phyloP scores from a whole-genome alignment of 2,329 filamentous ascomycete genomes.

The Sporothrix dimorphospora region DNA sequence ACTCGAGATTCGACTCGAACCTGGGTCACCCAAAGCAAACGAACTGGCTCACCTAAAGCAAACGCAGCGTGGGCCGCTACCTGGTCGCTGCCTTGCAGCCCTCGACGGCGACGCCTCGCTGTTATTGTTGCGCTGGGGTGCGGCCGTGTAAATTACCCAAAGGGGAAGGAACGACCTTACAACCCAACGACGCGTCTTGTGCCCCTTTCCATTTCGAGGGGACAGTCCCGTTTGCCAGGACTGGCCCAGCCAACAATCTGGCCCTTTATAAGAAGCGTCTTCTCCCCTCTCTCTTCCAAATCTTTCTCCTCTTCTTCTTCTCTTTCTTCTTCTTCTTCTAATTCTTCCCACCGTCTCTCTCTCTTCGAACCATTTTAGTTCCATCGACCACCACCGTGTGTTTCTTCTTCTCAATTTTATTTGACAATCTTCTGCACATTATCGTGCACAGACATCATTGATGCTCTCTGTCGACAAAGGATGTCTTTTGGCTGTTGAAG shows the following conservation, averaged over 20 bases:
- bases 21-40: not conserved
- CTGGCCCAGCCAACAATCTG: not conserved
- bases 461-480: too few relatives aligned
- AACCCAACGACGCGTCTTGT: not conserved
- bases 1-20: not conserved
- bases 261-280: not conserved
- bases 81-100: not conserved
- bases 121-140: not conserved
- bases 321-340: not conserved
- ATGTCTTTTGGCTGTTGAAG: too few relatives aligned
- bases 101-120: not conserved
- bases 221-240: not conserved
- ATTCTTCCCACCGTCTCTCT: not conserved
- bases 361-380: too few relatives aligned
- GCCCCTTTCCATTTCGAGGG: not conserved
- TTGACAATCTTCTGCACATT: not conserved
- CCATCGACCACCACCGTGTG: too few relatives aligned
- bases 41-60: not conserved
- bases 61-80: not conserved
- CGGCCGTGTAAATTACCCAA: not conserved
- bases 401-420: not conserved
- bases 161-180: not conserved
- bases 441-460: too few relatives aligned
- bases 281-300: not conserved
- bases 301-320: not conserved